phyloP scores from a whole-genome alignment of 441 rosid species.

The Arabidopsis lyrata region DNA sequence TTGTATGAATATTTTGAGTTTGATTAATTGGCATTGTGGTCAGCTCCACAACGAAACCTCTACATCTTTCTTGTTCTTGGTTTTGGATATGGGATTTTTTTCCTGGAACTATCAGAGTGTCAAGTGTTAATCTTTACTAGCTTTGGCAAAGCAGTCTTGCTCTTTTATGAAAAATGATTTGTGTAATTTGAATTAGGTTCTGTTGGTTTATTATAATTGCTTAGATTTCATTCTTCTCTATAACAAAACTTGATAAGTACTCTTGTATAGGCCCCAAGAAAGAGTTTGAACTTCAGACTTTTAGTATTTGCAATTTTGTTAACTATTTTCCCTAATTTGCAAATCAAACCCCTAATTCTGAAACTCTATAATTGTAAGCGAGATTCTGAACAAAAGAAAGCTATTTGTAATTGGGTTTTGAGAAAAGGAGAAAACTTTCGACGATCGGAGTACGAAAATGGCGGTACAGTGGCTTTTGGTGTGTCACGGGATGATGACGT shows the following conservation, averaged over 20 bases:
- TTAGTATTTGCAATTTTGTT: not conserved
- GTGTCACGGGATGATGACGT: conserved; percentile 71
- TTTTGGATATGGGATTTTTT: not conserved
- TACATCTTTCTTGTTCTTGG: not conserved
- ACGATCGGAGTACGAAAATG: conserved; percentile 49
- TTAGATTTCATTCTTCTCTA: too few relatives aligned
- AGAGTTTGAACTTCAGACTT: too few relatives aligned
- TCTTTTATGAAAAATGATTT: too few relatives aligned
- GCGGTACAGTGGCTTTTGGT: conserved; percentile 71
- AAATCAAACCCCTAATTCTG: conserved; percentile 9
- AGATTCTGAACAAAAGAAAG: not conserved
- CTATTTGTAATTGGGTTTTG: conserved; percentile 2
- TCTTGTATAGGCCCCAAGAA: too few relatives aligned
- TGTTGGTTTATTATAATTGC: too few relatives aligned
- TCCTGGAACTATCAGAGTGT: too few relatives aligned
- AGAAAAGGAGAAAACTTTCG: not conserved
- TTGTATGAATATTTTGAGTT: not conserved
- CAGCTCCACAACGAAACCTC: not conserved
- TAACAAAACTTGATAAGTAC: too few relatives aligned
- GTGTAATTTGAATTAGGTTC: too few relatives aligned
- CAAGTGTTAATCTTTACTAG: too few relatives aligned
- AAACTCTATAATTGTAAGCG: not conserved
- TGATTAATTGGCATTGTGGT: not conserved
- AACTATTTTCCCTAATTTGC: not conserved
- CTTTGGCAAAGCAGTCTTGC: too few relatives aligned